Evolutionary conservation across 495 filamentous ascomycete genomes (phyloP), one percentile per base, ranked within the genome.

Genomic region (Neurospora africana): DNA sequence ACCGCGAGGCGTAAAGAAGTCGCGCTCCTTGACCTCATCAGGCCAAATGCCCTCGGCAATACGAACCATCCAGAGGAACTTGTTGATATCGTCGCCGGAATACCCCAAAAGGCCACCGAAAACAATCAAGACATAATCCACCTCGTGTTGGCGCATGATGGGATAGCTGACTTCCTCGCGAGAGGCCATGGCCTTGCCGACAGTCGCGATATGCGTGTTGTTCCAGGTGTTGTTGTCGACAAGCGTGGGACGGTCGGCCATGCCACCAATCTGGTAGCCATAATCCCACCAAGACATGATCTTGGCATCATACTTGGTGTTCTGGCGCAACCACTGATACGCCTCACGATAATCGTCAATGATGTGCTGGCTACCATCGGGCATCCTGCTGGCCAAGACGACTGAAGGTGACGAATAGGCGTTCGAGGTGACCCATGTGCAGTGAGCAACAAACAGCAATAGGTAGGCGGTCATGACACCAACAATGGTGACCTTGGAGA

Each of bases 221-320:
- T 99, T 99, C 96, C 96, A 99, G 19, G 96, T 99, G 82, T 99
- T 99, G 84, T 99, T 99, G 84, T 99, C 96, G 23, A 99, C 96
- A 47, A 99, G 86, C 0, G 96, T 99, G 43, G 96, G 94, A 33
- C 96, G 90, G 81, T 99, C 96, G 41, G 96, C 96, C 96, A 99
- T 99, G 72, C 96, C 96, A 83, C 96, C 96, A 79, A 99, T 99
- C 83, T 99, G 96, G 83, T 99, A 99, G 69, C 96, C 96, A 75
- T 99, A 99, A 79, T 99, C 96, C 96, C 96, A 99, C 96, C 96
- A 99, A 19, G 93, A 94, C 96, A 98, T 98, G 78, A 99, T 92
- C 88, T 99, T 99, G 76, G 96, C 95, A 78, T 97, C 91, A 67
- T 94, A 87, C 21, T 89, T 85, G 4, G 96, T 98, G 81, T 99